A percentile compares a stretch with the other conserved stretches of the same genome.
phyloP scores from a whole-genome alignment of 2,329 filamentous ascomycete genomes.

The Fusarium haematococcum region DNA sequence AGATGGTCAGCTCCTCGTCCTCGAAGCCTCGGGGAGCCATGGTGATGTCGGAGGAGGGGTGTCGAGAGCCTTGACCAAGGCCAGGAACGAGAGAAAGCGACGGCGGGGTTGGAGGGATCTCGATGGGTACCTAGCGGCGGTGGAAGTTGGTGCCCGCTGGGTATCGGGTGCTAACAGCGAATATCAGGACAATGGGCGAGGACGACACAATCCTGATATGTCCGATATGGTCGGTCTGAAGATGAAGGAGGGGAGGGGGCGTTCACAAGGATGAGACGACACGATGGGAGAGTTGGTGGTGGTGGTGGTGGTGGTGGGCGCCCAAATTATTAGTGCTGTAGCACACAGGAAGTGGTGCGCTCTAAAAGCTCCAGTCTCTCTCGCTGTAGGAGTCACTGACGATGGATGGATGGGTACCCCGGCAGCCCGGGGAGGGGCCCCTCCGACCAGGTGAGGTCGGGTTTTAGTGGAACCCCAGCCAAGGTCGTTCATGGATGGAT shows the following conservation, averaged over 20 bases:
- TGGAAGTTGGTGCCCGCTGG: constrained; percentile 3
- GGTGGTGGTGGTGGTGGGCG: not conserved
- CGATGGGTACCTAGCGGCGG: constrained; percentile 8
- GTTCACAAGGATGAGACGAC: constrained; percentile 26
- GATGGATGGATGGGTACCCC: not conserved
- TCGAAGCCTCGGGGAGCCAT: constrained; percentile 73
- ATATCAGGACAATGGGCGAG: not conserved
- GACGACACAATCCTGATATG: not conserved
- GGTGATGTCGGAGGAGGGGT: constrained; percentile 27
- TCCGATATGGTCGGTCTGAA: not conserved
- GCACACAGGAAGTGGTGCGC: not conserved
- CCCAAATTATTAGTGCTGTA: constrained; percentile 6
- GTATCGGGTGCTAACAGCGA: not conserved
- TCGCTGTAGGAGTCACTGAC: not conserved
- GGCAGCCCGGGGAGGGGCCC: not conserved
- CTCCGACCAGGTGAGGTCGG: not conserved
- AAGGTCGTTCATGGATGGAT: not conserved
- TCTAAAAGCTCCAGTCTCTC: not conserved
- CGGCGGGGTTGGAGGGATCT: constrained; percentile 20
- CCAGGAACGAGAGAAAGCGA: constrained; percentile 24
- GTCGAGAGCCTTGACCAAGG: constrained; percentile 31
- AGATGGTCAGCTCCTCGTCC: constrained; percentile 86
- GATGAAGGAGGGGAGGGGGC: constrained; percentile 1
- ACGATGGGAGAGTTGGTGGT: not conserved
- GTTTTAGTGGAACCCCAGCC: constrained; percentile 1